These are phyloP conservation scores for Beta vulgaris DNA, from an alignment of 148 eudicot genomes.

Conservation along the genomic window DNA sequence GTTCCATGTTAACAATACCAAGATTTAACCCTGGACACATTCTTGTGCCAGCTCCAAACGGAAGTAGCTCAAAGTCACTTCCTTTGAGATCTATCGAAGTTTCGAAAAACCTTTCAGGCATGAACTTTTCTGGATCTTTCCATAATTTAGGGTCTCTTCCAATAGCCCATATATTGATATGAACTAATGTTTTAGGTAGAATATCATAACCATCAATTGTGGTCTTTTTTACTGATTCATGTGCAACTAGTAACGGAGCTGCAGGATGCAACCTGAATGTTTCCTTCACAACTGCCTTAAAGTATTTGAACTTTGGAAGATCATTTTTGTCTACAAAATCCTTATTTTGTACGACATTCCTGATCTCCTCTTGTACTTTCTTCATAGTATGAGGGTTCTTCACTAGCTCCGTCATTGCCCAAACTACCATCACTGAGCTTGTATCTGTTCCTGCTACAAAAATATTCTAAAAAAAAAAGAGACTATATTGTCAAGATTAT, in stretches of 20 bases:
- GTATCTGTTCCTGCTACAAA: conserved; percentile 33
- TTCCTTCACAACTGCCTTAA: conserved; percentile 37
- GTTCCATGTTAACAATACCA: conserved; percentile 32
- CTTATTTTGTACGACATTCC: not conserved
- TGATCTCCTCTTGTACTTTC: conserved; percentile 31
- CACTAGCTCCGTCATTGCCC: conserved; percentile 38
- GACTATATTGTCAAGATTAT: too few species aligned
- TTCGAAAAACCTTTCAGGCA: conserved; percentile 35
- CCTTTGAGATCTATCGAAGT: conserved; percentile 32
- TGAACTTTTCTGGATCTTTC: conserved; percentile 30
- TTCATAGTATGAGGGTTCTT: conserved; percentile 23
- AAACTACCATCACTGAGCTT: conserved; percentile 9
- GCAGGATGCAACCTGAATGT: conserved; percentile 35
- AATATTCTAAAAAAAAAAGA: conserved; percentile 9
- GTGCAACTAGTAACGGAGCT: conserved; percentile 31
- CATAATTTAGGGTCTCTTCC: conserved; percentile 36
- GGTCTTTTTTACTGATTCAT: conserved; percentile 24
- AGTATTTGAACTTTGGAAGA: conserved; percentile 16
- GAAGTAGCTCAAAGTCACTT: conserved; percentile 30
- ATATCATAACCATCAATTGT: conserved; percentile 31
- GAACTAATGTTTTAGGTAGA: conserved; percentile 24
- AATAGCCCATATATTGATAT: conserved; percentile 32
- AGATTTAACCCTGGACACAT: conserved; percentile 37
- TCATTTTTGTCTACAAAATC: conserved; percentile 20
- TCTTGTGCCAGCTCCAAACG: conserved; percentile 46